Base-by-base conservation (phyloP, 768 basidiomycete species). In the Gymnopilus junonius region DNA sequence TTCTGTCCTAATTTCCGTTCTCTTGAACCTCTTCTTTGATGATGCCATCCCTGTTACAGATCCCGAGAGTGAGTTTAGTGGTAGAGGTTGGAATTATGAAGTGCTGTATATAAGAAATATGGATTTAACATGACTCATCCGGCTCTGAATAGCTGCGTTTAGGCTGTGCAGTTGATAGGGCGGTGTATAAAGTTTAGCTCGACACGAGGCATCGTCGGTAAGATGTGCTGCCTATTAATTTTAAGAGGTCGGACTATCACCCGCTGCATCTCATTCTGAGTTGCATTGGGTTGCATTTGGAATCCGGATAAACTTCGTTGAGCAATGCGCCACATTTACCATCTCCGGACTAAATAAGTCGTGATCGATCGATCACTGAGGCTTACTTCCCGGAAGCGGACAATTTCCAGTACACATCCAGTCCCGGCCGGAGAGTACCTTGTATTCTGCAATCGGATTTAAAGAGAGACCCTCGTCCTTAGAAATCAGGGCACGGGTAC, bases 1-100 rank as follows among this genome's bases (percentile, higher is more conserved):
- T 27, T 61, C 54, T 4, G 70, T 69, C 61, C 65, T 58, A 34
- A 71, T 69, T 40, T 69, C 65, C n/a, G n/a, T n/a, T n/a, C n/a
- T n/a, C n/a, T n/a, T n/a, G n/a, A n/a, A 27, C 12, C 46, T 29
- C 37, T 31, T 50, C 46, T 15, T 50, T n/a, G 46, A 31, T 29
- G 29, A 25, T 8, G 6, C 31, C 27, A 17, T 31, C 12, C 14
- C 31, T 7, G 27, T 5, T 39, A 1, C 37, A 5, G 12, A 10
- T 39, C 17, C 17, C 37, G 6, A 35, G 7, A 6, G 6, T 35
- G 34, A 35, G 34, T 7, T 39, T 39, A 14, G 37, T 15, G 17
- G 37, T 5, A 35, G 7, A 7, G 34, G 12, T 12, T 35, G 12
- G 2, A 5, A 12, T 39, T 8, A 39, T 10, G 7, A 39, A 39